These are phyloP conservation scores for Hibiscus trionum DNA, from an alignment of 345 rosid genomes.

Conservation along the genomic window DNA sequence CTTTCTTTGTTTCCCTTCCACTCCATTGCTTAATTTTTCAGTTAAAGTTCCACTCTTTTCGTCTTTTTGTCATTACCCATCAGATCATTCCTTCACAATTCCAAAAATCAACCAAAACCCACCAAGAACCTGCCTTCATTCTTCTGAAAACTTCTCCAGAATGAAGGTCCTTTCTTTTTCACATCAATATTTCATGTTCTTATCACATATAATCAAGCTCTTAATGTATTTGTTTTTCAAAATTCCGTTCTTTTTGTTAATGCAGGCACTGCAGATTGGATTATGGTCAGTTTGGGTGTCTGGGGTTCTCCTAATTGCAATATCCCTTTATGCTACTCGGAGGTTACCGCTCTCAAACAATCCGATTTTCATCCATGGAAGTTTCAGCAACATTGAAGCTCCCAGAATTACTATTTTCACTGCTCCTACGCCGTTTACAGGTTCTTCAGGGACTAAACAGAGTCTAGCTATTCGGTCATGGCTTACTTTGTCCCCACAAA, in stretches of 20 bases:
- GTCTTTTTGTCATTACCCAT: background rate
- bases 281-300: constrained; percentile 65
- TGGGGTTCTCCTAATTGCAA: constrained; percentile 56
- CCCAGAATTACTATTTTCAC: constrained; percentile 64
- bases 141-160: constrained; percentile 14
- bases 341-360: constrained; percentile 36
- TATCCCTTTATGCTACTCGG: constrained; percentile 68
- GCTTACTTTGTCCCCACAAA: constrained; percentile 67
- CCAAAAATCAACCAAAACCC: background rate
- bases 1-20: background rate
- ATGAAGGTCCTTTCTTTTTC: constrained; percentile 30
- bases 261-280: constrained; percentile 45
- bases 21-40: background rate
- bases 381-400: background rate
- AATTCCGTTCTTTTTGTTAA: constrained; percentile 5
- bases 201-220: background rate
- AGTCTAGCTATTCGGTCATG: constrained; percentile 58
- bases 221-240: background rate
- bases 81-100: background rate
- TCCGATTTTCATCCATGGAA: constrained; percentile 4
- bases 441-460: constrained; percentile 41
- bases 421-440: constrained; percentile 36
- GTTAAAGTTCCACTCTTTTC: background rate
- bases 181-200: background rate
- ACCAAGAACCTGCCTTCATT: background rate